These are phyloP conservation scores for Apiotrichum akiyoshidainum DNA, from an alignment of 1,284 basidiomycete species.

Conservation along the genomic window DNA sequence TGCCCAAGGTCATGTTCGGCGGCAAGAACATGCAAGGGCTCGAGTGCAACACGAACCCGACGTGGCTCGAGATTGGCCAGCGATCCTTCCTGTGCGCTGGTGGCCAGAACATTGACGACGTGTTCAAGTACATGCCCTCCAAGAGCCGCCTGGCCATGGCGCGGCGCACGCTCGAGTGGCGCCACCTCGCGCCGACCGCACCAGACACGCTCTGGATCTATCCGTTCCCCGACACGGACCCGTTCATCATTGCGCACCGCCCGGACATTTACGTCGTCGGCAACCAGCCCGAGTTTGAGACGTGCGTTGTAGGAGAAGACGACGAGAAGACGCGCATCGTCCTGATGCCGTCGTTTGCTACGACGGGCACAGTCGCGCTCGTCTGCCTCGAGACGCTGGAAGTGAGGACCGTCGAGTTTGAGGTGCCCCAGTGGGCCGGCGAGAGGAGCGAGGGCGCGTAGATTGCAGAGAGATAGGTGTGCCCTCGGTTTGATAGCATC, in stretches of 20 bases:
- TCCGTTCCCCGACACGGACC: slow-evolving; percentile 82
- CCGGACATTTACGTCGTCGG: slow-evolving; percentile 92
- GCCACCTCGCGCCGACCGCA: slow-evolving; percentile 94
- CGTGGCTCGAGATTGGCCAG: slow-evolving; percentile 64
- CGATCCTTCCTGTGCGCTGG: slow-evolving; percentile 70
- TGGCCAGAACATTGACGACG: slow-evolving; percentile 91
- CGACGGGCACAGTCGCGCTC: slow-evolving; percentile 62
- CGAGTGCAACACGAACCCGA: slow-evolving; percentile 81
- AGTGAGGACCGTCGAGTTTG: slow-evolving; percentile 50
- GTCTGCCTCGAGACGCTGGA: slow-evolving; percentile 62
- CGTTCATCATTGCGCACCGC: slow-evolving; percentile 78
- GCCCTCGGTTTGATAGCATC: no score
- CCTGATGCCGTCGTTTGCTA: slow-evolving; percentile 76
- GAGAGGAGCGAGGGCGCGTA: slow-evolving; percentile 8
- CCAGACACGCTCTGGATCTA: slow-evolving; percentile 98
- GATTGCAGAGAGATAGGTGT: background rate
- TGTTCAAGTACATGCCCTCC: slow-evolving; percentile 74
- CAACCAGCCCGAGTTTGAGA: slow-evolving; percentile 79
- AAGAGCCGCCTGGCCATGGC: slow-evolving; percentile 65
- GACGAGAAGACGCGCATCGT: slow-evolving; percentile 63
- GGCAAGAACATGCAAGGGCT: slow-evolving; percentile 62
- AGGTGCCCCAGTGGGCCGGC: slow-evolving; percentile 46
- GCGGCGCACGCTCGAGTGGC: slow-evolving; percentile 79
- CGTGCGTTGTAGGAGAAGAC: slow-evolving; percentile 58
- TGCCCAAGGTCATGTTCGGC: slow-evolving; percentile 89